Evolutionary conservation across 2,329 filamentous ascomycete genomes (phyloP).

Genomic region (Periconia macrospinosa): DNA sequence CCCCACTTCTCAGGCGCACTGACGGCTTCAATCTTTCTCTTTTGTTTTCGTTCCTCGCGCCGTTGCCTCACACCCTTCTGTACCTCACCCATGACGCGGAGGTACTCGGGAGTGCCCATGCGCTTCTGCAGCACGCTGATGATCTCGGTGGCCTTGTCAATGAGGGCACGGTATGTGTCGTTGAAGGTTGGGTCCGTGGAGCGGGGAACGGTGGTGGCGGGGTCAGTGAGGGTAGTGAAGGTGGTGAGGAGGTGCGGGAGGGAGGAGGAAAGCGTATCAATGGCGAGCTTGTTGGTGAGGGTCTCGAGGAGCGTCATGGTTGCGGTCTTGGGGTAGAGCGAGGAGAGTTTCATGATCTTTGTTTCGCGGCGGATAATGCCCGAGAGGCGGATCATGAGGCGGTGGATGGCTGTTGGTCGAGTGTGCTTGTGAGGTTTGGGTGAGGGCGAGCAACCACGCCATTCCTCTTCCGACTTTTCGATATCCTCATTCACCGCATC

Average conservation of each 20-base stretch:
- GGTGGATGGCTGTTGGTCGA: slow-evolving; percentile 62
- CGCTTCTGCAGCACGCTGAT: slow-evolving; percentile 84
- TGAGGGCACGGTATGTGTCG: slow-evolving; percentile 68
- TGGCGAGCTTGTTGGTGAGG: slow-evolving; percentile 64
- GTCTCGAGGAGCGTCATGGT: slow-evolving; percentile 74
- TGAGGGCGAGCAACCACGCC: slow-evolving; percentile 24
- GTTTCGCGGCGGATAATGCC: slow-evolving; percentile 71
- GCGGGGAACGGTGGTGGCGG: slow-evolving; percentile 70
- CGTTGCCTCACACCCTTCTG: slow-evolving; percentile 71
- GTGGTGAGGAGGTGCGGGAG: slow-evolving; percentile 67
- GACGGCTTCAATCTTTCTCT: slow-evolving; percentile 88
- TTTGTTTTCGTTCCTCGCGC: slow-evolving; percentile 73
- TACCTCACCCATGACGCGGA: slow-evolving; percentile 71
- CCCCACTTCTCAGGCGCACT: slow-evolving; percentile 73
- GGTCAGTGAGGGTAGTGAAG: slow-evolving; percentile 82
- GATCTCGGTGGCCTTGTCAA: slow-evolving; percentile 72
- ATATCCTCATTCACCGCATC: slow-evolving; percentile 1
- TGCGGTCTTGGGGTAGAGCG: slow-evolving; percentile 73
- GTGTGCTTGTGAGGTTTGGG: slow-evolving; percentile 14
- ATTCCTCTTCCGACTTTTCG: slow-evolving; percentile 40
- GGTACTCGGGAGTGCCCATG: slow-evolving; percentile 78
- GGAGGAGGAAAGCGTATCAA: slow-evolving; percentile 61
- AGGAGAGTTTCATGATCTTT: slow-evolving; percentile 60
- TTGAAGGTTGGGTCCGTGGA: slow-evolving; percentile 73
- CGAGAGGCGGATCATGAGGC: slow-evolving; percentile 77